Evolutionary conservation across 2,329 filamentous ascomycete species (phyloP), one percentile per base, ranked within the genome.

Genomic region (Sporothrix globosa): DNA sequence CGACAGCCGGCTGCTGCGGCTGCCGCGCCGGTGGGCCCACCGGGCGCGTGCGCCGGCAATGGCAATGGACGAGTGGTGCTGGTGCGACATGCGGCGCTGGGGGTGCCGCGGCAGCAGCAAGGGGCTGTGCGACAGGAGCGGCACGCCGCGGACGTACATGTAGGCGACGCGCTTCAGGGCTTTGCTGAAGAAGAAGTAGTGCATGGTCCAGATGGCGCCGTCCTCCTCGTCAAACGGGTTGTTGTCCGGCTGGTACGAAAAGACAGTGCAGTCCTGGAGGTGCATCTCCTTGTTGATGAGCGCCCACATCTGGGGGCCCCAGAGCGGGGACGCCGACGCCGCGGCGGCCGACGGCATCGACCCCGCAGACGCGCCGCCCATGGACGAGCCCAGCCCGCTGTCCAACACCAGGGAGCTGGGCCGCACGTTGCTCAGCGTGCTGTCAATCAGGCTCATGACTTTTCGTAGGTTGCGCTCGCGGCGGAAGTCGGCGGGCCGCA

Each of bases 151-250:
- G 60, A 97, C 87, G 77, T 97, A 96, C 60, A 99, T 83, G 79
- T 99, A 99, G 72, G 93, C 94, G 21, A 99, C 95, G 54, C 96
- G 89, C 83, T 98, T 98, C 77, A 91, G 87, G 34, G 90, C 85
- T 77, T 95, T 95, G 84, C 97, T 97, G 86, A 97, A 98, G 80
- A 98, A 97, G 83, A 99, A 97, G 81, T 97, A 97, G 79, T 98
- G 94, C 73, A 94, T 86, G 66, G 92, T 93, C 95, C 95, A 99
- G 73, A 99, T 94, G 11, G 94, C 91, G 73, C 92, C 92, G 77
- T 97, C 93, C 73, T 97, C 94, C 73, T 93, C 93, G 75, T 94
- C 91, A 76, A 96, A 97, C 0, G 93, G 93, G 77, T 97, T 94
- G 72, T 94, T 92, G 53, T 93, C 90, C 0, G 96, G 96, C 67